phyloP scores from a whole-genome alignment of 345 rosid species.

The Reutealis trisperma region DNA sequence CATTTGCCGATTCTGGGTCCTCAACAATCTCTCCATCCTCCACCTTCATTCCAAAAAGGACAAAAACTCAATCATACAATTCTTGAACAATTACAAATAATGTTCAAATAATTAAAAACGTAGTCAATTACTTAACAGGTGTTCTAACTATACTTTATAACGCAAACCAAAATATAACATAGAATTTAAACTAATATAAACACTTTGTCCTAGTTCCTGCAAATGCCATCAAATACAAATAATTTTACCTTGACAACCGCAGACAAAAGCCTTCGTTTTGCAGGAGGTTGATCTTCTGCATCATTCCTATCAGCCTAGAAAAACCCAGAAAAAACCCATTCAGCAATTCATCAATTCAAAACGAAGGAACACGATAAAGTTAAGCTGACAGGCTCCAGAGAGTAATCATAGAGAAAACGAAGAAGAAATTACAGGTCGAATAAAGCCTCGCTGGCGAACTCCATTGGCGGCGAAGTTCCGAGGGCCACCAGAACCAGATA shows the following conservation, averaged over 20 bases:
- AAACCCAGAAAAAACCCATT: background rate
- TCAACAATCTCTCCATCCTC: constrained; percentile 70
- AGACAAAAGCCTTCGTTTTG: constrained; percentile 81
- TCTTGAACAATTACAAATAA: background rate
- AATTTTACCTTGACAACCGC: constrained; percentile 86
- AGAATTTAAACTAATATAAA: background rate
- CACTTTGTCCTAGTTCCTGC: background rate
- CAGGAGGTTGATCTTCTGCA: constrained; percentile 78
- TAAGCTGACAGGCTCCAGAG: background rate
- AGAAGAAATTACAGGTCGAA: constrained; percentile 51
- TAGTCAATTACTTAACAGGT: background rate
- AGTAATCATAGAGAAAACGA: background rate
- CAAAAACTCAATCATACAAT: background rate
- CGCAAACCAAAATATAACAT: background rate
- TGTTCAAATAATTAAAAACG: background rate
- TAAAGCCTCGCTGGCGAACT: constrained; percentile 58
- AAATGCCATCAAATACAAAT: background rate
- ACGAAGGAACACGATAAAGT: background rate
- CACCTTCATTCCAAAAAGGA: constrained; percentile 42
- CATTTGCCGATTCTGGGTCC: constrained; percentile 39
- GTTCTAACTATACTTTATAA: background rate
- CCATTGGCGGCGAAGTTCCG: constrained; percentile 64
- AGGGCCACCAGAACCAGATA: constrained; percentile 52
- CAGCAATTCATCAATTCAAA: background rate
- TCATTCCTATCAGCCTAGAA: constrained; percentile 72